Conservation (phyloP, 495 filamentous ascomycete species). For the Hypoxylon lienhwacheense region DNA sequence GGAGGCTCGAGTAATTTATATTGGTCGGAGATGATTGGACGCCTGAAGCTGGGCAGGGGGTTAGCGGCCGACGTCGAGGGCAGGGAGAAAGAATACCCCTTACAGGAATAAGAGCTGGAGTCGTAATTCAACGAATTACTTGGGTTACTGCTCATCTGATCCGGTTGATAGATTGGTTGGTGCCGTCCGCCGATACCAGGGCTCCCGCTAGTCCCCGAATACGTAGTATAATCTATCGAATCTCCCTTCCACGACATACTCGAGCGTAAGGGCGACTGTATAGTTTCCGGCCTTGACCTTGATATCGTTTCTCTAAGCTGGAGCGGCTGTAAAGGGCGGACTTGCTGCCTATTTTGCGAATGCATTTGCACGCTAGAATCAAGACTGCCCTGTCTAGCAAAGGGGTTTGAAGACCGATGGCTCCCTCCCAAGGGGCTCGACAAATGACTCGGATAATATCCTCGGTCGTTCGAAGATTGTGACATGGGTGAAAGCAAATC, state of each 20-base stretch:
- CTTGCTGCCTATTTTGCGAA: constrained; percentile 47
- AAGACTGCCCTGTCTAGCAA: constrained; percentile 54
- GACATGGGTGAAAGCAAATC: constrained; percentile 60
- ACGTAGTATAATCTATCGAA: constrained; percentile 57
- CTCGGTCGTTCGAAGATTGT: constrained; percentile 53
- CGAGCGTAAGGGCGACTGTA: constrained; percentile 61
- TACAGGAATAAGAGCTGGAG: constrained; percentile 56
- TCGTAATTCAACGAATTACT: constrained; percentile 51
- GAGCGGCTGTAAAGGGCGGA: constrained; percentile 57
- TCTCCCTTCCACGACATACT: constrained; percentile 66
- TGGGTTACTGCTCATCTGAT: constrained; percentile 43
- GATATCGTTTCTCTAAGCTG: constrained; percentile 62
- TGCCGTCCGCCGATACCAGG: constrained; percentile 50
- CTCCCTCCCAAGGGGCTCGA: constrained; percentile 51
- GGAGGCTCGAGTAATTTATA: constrained; percentile 51
- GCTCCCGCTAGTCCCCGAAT: constrained; percentile 46
- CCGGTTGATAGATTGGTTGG: constrained; percentile 45
- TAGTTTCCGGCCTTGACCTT: constrained; percentile 59
- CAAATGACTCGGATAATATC: constrained; percentile 54
- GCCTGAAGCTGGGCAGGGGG: constrained; percentile 42
- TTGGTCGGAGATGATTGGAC: constrained; percentile 51
- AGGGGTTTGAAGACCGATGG: constrained; percentile 58
- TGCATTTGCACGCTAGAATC: constrained; percentile 53
- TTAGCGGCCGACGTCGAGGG: constrained; percentile 21
- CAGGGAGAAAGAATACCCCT: constrained; percentile 29